Evolutionary conservation across 106 monocot genomes (phyloP), one percentile per base, ranked within the genome.

Genomic region (Phalaenopsis aphrodite): DNA sequence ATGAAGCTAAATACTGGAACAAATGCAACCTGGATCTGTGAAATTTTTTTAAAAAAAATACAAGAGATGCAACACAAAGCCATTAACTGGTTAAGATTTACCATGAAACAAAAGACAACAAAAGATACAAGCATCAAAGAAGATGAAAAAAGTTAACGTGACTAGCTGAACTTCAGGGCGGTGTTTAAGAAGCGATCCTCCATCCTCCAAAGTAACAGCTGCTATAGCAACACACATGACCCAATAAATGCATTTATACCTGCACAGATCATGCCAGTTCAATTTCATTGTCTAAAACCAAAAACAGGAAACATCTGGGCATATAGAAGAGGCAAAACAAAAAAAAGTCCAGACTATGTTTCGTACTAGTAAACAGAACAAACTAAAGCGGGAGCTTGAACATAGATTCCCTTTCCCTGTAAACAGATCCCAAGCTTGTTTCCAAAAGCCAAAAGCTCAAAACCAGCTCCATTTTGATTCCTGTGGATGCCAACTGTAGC

Each of bases 381-480:
- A 69, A 69, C 39, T 38, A 39, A 69, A 36, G 69, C 36, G 69
- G 69, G 14, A 69, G 69, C 69, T 69, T 39, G 69, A 69, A 69
- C 69, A 38, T 39, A 69, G 38, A 39, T 61, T 61, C 69, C 38
- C 69, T 69, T 69, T 15, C 36, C 37, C 41, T 69, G 69, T 39
- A 69, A 69, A 39, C 69, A 69, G 38, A 69, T 69, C 15, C 69
- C 39, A 69, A 39, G 38, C 69, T 69, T 61, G 30, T 30, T 69
- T 39, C 4, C 69, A 37, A 69, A 38, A 69, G 69, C 69, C 69
- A 69, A 69, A 69, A 66, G 69, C 69, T 69, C 36, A 65, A 65
- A 65, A 65, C 8, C 24, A 65, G 24, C n/a, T 65, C 21, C 23
- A 65, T 65, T 65, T 65, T 65, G 11, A 65, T 24, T 65, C 64